Evolutionary conservation across 768 basidiomycete genomes (phyloP), one percentile per base, ranked within the genome.

Genomic region (Mycena kentingensis): DNA sequence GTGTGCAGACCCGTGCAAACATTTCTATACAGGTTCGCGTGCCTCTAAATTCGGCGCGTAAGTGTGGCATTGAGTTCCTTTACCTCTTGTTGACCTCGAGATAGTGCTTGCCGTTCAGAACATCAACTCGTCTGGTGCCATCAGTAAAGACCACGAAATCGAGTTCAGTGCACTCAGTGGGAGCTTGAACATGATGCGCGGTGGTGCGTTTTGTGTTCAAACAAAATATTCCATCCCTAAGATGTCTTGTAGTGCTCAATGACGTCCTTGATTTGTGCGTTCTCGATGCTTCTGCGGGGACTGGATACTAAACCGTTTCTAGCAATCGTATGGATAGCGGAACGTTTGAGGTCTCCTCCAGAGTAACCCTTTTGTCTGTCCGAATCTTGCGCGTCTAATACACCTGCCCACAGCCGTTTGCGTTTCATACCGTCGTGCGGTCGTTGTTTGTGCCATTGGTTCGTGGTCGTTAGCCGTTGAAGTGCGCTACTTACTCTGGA

Each of bases 281-380:
- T 8, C 21, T 12, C 29, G 4, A 34, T 55, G 19, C 39, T 24
- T 46, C 26, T 22, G n/a, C n/a, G n/a, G n/a, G n/a, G n/a, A n/a
- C 26, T 21, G 48, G 31, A n/a, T 60, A 44, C 41, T 32, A 2
- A 27, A 21, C 49, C 15, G 36, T 46, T 34, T 52, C 24, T 60
- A 87, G 88, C 67, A 88, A 90, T 73, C 84, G 89, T 35, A 88
- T 90, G 85, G 91, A 94, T 61, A 88, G 87, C 51, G 90, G 90
- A 3, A 81, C 84, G 46, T 96, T 97, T 60, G 87, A 90, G 65
- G 83, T 81, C 24, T 78, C 81, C 18, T 76, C 75, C 8, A 75
- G 77, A 70, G 81, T 82, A 41, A 29, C 2, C 29, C 16, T n/a
- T 19, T 6, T 25, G n/a, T 12, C 46, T 49, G 25, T 50, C 32